Evolutionary conservation across 495 filamentous ascomycete genomes (phyloP), one percentile per base, ranked within the genome.

Genomic region (Hyaloscypha bicolor): DNA sequence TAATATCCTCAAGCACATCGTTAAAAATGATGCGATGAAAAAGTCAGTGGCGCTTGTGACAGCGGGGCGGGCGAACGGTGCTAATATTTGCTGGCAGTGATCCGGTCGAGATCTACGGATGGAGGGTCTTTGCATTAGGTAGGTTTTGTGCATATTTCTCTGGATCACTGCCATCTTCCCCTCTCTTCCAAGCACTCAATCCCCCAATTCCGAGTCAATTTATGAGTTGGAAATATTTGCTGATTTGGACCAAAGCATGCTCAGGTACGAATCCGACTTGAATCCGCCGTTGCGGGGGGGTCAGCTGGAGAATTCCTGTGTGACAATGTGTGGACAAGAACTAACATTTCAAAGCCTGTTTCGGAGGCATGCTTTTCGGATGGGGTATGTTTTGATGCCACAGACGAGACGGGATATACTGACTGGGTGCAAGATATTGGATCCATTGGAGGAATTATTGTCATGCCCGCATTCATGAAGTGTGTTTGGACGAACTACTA

Each of bases 1-100:
- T 25, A 25, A 25, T 69, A 62, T 92, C 60, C 76, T 92, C 37
- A 82, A 79, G 67, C 86, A 83, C 67, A 86, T 93, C 72, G 87
- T 92, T 69, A 86, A 86, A 76, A 93, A 93, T 86, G 89, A 92
- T 68, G 87, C 91, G 53, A 92, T 92, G 87, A 89, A 84, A 77
- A 79, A 77, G 71, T 71, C 6, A 59, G 71, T 66, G 14, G 30
- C 25, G 2, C 9, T 61, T n/a, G 32, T 9, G 5, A 9, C 3
- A 31, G 35, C 35, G 35, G 12, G 42, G 42, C 16, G 11, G 42
- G 16, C 16, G 42, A 16, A 4, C 16, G 4, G 42, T 48, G 25
- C 55, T 90, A 91, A 64, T 70, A 25, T 39, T 69, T 63, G 32
- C 12, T 32, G 14, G 29, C 53, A 70, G 64, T 32, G 69, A 71